Conservation (phyloP, 352 stramenopile genomes). For the Stramenopiles sp. region DNA sequence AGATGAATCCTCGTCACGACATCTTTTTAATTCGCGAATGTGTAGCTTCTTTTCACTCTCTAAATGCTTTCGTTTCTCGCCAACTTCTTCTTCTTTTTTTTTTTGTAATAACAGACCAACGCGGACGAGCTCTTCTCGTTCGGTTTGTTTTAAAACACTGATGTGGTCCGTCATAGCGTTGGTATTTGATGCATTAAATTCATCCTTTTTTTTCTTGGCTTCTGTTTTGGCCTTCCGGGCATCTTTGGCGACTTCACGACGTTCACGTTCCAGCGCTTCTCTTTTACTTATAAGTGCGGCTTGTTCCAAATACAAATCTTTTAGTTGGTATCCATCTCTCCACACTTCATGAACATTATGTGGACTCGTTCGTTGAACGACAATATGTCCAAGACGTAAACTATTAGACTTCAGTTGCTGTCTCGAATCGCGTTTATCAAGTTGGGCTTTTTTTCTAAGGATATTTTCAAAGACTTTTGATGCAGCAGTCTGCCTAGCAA, state of each 20-base stretch:
- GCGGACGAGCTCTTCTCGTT: constrained; percentile 13
- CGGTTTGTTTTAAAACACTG: constrained; percentile 12
- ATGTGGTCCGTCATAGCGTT: constrained; percentile 8
- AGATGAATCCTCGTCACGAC: constrained; percentile 13
- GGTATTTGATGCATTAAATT: too few relatives aligned
- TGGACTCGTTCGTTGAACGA: constrained; percentile 13
- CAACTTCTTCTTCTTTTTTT: constrained; percentile 13
- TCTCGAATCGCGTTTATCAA: too few relatives aligned
- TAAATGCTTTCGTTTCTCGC: constrained; percentile 10
- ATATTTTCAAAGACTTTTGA: too few relatives aligned
- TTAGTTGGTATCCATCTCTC: constrained; percentile 13
- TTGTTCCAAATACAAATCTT: constrained; percentile 8
- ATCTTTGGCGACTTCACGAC: constrained; percentile 11
- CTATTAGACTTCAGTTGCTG: too few relatives aligned
- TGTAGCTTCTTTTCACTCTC: constrained; percentile 15
- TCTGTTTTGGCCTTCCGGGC: constrained; percentile 11
- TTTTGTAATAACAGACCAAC: constrained; percentile 13
- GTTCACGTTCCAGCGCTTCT: constrained; percentile 13
- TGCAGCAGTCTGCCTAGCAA: too few relatives aligned
- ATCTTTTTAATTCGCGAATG: constrained; percentile 9
- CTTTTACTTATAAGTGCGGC: constrained; percentile 11
- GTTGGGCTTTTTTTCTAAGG: too few relatives aligned
- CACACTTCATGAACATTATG: constrained; percentile 13
- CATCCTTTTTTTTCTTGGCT: constrained; percentile 5
- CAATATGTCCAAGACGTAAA: constrained; percentile 11